phyloP scores from a whole-genome alignment of 495 filamentous ascomycete species.

The Podospora pseudoanserina region DNA sequence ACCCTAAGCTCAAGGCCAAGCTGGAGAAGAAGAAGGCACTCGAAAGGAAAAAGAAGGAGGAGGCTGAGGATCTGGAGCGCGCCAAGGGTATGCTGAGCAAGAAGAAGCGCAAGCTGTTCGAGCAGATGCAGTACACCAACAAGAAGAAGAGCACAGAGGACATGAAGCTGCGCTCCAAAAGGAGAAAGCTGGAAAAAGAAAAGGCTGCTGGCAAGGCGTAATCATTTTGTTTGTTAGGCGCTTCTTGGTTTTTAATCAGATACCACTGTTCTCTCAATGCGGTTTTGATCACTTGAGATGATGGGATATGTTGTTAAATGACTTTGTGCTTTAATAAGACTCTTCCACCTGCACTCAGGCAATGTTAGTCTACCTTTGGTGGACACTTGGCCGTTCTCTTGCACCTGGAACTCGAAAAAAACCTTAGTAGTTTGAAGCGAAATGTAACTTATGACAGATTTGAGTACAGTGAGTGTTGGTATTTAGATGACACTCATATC shows the following conservation, averaged over 20 bases:
- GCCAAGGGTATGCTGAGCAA: slow-evolving; percentile 90
- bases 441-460: no score
- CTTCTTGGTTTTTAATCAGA: background rate
- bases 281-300: background rate
- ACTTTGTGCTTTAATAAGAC: background rate
- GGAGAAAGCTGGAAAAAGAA: slow-evolving; percentile 81
- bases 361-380: background rate
- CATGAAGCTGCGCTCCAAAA: slow-evolving; percentile 70
- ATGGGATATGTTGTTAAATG: background rate
- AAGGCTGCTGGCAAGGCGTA: slow-evolving; percentile 31
- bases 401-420: no score
- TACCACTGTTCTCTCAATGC: background rate
- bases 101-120: slow-evolving; percentile 84
- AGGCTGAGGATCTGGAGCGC: slow-evolving; percentile 79
- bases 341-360: background rate
- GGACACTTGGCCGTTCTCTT: background rate
- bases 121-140: slow-evolving; percentile 90
- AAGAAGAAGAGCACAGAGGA: slow-evolving; percentile 78
- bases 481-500: no score
- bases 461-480: no score
- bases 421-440: no score
- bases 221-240: slow-evolving; percentile 25
- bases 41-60: slow-evolving; percentile 64
- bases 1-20: slow-evolving; percentile 57
- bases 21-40: slow-evolving; percentile 62